phyloP scores from a whole-genome alignment of 1,284 basidiomycete genomes.

The Cutaneotrichosporon spelunceum region DNA sequence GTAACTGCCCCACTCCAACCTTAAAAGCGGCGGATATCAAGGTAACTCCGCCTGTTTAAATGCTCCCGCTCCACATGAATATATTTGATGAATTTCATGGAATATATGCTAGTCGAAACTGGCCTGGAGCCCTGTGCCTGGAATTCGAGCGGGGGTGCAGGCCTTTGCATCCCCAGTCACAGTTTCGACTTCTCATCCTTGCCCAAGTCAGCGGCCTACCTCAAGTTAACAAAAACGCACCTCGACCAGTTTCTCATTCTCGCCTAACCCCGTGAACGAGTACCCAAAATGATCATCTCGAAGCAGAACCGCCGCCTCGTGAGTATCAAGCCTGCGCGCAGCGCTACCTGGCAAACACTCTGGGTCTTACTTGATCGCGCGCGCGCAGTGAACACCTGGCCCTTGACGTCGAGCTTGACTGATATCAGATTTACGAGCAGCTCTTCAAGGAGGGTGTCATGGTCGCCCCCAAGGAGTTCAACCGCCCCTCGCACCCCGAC shows the following conservation, averaged over 20 bases:
- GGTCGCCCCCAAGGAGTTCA: slow-evolving; percentile 99
- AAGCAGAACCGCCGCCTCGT: slow-evolving; percentile 50
- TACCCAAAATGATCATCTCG: slow-evolving; percentile 46
- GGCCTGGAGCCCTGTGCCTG: neutral
- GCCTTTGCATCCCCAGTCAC: neutral
- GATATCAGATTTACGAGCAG: slow-evolving; percentile 77
- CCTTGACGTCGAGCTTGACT: slow-evolving; percentile 4
- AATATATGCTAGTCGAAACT: slow-evolving; percentile 1
- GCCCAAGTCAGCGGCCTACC: slow-evolving; percentile 35
- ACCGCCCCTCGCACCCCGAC: slow-evolving; percentile 95
- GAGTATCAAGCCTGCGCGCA: slow-evolving; percentile 22
- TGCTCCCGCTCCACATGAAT: neutral
- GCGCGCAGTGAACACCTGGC: too few relatives aligned
- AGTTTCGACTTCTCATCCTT: slow-evolving; percentile 9
- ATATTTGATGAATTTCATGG: neutral
- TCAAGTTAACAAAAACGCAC: slow-evolving; percentile 18
- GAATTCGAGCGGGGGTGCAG: neutral
- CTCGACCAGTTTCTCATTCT: slow-evolving; percentile 24
- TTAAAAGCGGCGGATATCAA: neutral
- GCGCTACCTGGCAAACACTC: neutral
- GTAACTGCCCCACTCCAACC: too few relatives aligned
- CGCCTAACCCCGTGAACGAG: slow-evolving; percentile 14
- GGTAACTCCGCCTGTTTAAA: neutral
- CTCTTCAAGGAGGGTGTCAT: slow-evolving; percentile 99
- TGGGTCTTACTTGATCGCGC: too few relatives aligned